Conservation (phyloP, 2,329 filamentous ascomycete species). For the Hymenoscyphus occultus region DNA sequence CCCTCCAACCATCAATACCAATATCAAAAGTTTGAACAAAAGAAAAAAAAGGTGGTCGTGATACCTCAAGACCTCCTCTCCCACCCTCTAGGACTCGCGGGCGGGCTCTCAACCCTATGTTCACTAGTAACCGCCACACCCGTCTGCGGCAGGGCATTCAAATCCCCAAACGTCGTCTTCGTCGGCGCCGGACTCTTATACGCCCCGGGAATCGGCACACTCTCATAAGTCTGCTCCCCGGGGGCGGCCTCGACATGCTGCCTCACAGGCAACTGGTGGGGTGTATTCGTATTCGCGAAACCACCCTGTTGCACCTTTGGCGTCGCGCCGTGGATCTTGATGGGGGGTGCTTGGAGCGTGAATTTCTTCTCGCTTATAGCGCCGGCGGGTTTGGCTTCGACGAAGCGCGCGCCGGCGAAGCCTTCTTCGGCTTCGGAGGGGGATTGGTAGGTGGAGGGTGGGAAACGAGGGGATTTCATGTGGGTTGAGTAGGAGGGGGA, state of each 20-base stretch:
- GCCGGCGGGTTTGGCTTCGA: slow-evolving; percentile 63
- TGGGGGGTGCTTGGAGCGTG: slow-evolving; percentile 80
- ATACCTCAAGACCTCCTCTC: background rate
- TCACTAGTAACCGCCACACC: slow-evolving; percentile 34
- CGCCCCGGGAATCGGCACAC: slow-evolving; percentile 84
- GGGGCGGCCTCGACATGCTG: slow-evolving; percentile 65
- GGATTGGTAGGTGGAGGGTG: slow-evolving; percentile 53
- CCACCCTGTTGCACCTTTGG: slow-evolving; percentile 63
- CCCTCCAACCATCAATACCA: background rate
- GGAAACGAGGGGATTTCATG: slow-evolving; percentile 52
- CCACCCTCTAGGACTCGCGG: slow-evolving; percentile 33
- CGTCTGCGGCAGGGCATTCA: slow-evolving; percentile 16
- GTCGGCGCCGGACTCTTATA: slow-evolving; percentile 56
- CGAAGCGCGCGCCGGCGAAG: slow-evolving; percentile 48
- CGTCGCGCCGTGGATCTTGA: slow-evolving; percentile 73
- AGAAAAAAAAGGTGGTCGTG: background rate
- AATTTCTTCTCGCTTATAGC: slow-evolving; percentile 56
- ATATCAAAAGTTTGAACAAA: background rate
- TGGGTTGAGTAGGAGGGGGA: slow-evolving; percentile 50
- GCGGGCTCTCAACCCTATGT: slow-evolving; percentile 33
- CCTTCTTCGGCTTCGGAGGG: slow-evolving; percentile 51
- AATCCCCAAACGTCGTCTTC: slow-evolving; percentile 32
- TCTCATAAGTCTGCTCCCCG: slow-evolving; percentile 79
- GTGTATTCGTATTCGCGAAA: slow-evolving; percentile 44
- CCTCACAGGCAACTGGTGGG: slow-evolving; percentile 21